A percentile compares a stretch with the other conserved stretches of the same genome.
Conservation (phyloP, 495 filamentous ascomycete genomes). For the Podospora anserina region DNA sequence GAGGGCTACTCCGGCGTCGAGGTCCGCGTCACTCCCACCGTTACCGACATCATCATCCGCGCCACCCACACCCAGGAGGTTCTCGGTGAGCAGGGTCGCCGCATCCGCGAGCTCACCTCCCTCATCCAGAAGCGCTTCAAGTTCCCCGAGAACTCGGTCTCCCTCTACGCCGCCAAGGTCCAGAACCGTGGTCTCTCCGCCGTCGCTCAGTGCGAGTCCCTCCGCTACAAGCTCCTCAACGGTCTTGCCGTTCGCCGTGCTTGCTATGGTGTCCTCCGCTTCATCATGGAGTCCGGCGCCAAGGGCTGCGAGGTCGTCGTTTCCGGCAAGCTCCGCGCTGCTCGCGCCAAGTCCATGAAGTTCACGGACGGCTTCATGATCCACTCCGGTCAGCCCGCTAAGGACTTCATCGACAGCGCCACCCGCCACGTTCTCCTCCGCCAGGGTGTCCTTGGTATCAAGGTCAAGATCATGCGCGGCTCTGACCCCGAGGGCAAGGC, state of each 20-base stretch:
- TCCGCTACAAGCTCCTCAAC: slow-evolving; percentile 99
- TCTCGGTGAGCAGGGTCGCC: slow-evolving; percentile 97
- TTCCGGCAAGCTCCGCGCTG: slow-evolving; percentile 96
- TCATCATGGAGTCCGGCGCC: slow-evolving; percentile 99
- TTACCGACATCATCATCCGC: slow-evolving; percentile 99
- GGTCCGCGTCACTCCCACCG: slow-evolving; percentile 98
- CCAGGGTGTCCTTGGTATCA: slow-evolving; percentile 99
- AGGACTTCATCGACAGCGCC: slow-evolving; percentile 98
- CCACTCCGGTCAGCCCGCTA: slow-evolving; percentile 98
- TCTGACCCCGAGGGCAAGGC: slow-evolving; percentile 99
- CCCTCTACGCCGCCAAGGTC: slow-evolving; percentile 99
- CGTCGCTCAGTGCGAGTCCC: slow-evolving; percentile 99
- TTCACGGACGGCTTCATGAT: slow-evolving; percentile 99
- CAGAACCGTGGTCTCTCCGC: slow-evolving; percentile 99
- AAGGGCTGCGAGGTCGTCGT: slow-evolving; percentile 99
- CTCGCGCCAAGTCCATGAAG: slow-evolving; percentile 99
- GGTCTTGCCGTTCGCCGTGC: slow-evolving; percentile 95
- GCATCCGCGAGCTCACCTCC: slow-evolving; percentile 98
- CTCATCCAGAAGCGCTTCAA: slow-evolving; percentile 99
- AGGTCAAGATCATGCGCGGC: slow-evolving; percentile 99
- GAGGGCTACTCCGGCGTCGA: slow-evolving; percentile 99
- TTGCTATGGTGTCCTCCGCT: slow-evolving; percentile 98
- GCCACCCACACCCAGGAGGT: slow-evolving; percentile 99
- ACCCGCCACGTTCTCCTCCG: slow-evolving; percentile 98
- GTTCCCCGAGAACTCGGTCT: slow-evolving; percentile 99